A percentile compares a stretch with the other conserved stretches of the same genome.
These are phyloP conservation scores for Tuber calosporum DNA, from an alignment of 495 filamentous ascomycete genomes.

Conservation along the genomic window DNA sequence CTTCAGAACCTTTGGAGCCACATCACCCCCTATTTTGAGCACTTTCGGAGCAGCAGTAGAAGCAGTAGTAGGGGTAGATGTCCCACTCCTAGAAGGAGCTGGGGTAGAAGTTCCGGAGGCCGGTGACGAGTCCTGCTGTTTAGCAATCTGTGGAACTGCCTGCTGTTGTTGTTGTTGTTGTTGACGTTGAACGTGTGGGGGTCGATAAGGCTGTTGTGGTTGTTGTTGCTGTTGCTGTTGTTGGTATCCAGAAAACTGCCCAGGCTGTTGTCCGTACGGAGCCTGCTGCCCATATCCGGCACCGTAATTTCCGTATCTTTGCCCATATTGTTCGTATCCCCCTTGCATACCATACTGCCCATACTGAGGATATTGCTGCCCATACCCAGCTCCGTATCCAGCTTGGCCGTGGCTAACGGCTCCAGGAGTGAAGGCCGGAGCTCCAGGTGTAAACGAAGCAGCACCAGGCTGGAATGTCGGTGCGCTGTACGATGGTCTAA, in stretches of 20 bases:
- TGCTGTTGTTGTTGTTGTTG: conserved; percentile 51
- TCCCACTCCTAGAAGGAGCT: conserved; percentile 39
- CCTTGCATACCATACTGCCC: conserved; percentile 44
- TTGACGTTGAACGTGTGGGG: conserved; percentile 46
- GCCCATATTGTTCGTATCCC: conserved; percentile 44
- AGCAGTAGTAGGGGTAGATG: conserved; percentile 43
- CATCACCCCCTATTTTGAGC: conserved; percentile 50
- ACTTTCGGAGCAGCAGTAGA: conserved; percentile 46
- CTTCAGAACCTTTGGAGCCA: conserved; percentile 60
- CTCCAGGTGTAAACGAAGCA: conserved; percentile 71
- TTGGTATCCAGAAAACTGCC: conserved; percentile 40
- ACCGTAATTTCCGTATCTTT: conserved; percentile 49
- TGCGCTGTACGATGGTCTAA: conserved; percentile 31
- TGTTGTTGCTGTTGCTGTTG: conserved; percentile 47
- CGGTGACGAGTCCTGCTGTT: conserved; percentile 51
- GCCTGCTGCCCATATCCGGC: conserved; percentile 29
- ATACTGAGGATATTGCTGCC: conserved; percentile 52
- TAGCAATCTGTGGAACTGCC: conserved; percentile 58
- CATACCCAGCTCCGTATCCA: conserved; percentile 50
- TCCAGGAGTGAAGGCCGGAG: conserved; percentile 68
- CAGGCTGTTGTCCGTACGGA: conserved; percentile 41
- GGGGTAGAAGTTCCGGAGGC: conserved; percentile 42
- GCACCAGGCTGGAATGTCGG: conserved; percentile 65
- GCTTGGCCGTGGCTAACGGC: conserved; percentile 54
- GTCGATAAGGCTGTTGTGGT: conserved; percentile 48